Evolutionary conservation across 176 grass and related monocot species (phyloP).

Genomic region (Aegilops speltoides): DNA sequence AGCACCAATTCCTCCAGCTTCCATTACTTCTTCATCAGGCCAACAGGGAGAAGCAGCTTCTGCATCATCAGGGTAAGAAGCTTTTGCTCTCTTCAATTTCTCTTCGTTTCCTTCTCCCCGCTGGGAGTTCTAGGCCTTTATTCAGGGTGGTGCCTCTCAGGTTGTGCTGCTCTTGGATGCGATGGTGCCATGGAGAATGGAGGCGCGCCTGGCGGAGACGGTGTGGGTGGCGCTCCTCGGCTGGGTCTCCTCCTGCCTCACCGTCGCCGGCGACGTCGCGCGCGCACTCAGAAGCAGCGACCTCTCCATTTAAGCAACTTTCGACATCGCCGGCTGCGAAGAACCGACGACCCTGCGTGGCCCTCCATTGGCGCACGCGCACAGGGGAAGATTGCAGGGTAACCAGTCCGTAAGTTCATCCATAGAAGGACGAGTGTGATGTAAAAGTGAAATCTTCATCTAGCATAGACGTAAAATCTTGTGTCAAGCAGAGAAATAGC

Average conservation of each 20-base stretch:
- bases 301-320: not conserved
- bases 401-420: not conserved
- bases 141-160: not conserved
- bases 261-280: constrained; percentile 43
- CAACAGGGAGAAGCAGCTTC: not conserved
- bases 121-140: not conserved
- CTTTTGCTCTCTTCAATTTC: not conserved
- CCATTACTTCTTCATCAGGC: not conserved
- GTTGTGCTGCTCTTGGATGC: not conserved
- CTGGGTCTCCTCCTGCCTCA: constrained; percentile 58
- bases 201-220: constrained; percentile 32
- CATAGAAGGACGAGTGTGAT: not conserved
- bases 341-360: not conserved
- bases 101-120: not conserved
- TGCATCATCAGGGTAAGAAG: not conserved
- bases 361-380: not conserved
- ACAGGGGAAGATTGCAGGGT: not conserved
- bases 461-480: constrained; percentile 1
- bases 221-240: constrained; percentile 39
- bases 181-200: constrained; percentile 49
- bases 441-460: not conserved
- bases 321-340: not conserved
- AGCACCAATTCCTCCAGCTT: not conserved
- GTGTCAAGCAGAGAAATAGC: not conserved
- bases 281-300: constrained; percentile 33